Base-by-base conservation (phyloP, 2,329 filamentous ascomycete genomes). In the Aureobasidium sp. region DNA sequence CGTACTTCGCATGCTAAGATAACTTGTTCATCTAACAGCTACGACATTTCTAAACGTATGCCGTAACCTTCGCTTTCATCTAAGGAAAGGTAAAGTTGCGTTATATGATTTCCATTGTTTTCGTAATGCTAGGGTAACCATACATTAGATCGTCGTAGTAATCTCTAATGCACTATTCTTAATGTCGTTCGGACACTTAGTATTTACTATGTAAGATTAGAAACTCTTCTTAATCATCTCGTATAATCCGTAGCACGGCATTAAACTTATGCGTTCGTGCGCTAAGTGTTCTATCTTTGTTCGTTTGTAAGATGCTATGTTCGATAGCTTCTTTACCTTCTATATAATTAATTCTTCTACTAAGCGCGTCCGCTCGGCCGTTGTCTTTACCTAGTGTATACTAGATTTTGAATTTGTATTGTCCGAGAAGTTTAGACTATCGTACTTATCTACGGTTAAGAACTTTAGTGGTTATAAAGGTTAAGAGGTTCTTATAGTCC, bases 401-500 rank as follows among this genome's bases (percentile, higher is more conserved):
- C 34, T 37, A 14, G 47, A 66, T 64, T 11, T 61, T 47, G 37
- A 64, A 66, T 21, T 64, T 62, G 44, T 60, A 63, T 50, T 63
- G 25, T 62, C 44, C 30, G 3, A 60, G 55, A 30, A 63, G 44
- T 47, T 66, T 30, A 14, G 39, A 62, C 62, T 30, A 64, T 57
- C 58, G 21, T 21, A 50, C 47, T 51, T 65, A 21, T 36, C 44
- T 29, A 37, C 61, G 27, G 7, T 39, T 61, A 21, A 66, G 53
- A n/a, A 61, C 37, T 55, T 66, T 66, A 1, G 42, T 64, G 2
- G 39, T 66, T 14, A 49, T 64, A 57, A 67, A 66, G 29, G 57
- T 59, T 13, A 36, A 45, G 9, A 66, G 45, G 59, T 61, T 64
- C 44, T 66, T 66, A 45, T 67, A 42, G 30, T 67, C 61, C 1